These are phyloP conservation scores for Colletotrichum limetticola DNA, from an alignment of 2,329 filamentous ascomycete species.

Conservation along the genomic window DNA sequence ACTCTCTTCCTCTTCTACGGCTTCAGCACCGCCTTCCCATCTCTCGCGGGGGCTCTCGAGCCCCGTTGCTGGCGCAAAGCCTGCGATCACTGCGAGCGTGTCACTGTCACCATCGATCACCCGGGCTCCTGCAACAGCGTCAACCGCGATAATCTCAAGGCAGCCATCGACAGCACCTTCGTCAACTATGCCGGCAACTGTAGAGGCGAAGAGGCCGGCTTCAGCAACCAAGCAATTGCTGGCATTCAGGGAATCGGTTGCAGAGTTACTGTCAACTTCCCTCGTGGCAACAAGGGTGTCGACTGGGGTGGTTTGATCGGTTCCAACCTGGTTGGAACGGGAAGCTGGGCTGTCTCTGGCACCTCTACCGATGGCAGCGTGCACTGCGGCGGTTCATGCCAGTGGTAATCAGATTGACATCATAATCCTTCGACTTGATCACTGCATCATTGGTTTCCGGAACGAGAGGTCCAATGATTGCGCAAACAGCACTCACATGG, in stretches of 20 bases:
- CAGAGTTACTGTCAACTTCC: conserved; percentile 19
- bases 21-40: neutral
- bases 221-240: conserved; percentile 12
- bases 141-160: conserved; percentile 15
- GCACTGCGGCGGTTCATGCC: conserved; percentile 17
- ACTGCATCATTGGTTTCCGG: neutral
- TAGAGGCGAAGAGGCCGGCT: conserved; percentile 7
- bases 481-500: neutral
- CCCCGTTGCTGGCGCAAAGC: conserved; percentile 9
- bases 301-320: conserved; percentile 18
- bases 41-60: neutral
- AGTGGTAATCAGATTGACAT: neutral
- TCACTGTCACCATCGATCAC: conserved; percentile 11
- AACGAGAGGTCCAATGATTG: neutral
- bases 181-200: conserved; percentile 9
- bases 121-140: conserved; percentile 9
- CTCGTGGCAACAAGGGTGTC: conserved; percentile 19
- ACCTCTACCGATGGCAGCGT: conserved; percentile 14
- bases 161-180: conserved; percentile 18
- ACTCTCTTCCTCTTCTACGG: conserved; percentile 11
- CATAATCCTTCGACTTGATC: neutral
- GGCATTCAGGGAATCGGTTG: conserved; percentile 1
- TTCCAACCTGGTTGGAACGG: conserved; percentile 8
- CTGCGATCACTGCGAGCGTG: conserved; percentile 12
- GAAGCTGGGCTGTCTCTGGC: conserved; percentile 15